These are phyloP conservation scores for Leucoagaricus sp. DNA, from an alignment of 1,284 basidiomycete species.

Conservation along the genomic window DNA sequence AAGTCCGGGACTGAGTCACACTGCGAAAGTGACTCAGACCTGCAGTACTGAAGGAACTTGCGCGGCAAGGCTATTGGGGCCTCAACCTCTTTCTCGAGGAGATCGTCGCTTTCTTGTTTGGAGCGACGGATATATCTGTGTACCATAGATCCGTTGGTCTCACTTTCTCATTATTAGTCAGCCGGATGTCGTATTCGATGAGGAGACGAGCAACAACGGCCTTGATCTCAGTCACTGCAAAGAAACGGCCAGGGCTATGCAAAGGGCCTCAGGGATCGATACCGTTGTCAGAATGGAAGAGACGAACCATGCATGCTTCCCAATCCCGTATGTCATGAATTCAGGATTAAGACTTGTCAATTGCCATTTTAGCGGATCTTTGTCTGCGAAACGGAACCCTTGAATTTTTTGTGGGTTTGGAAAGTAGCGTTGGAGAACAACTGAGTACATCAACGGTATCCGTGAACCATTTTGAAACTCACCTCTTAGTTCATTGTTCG, in stretches of 20 bases:
- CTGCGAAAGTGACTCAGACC: too few relatives aligned
- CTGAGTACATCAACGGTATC: not conserved
- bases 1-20: too few relatives aligned
- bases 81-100: too few relatives aligned
- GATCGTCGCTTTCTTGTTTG: too few relatives aligned
- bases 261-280: not conserved
- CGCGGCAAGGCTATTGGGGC: too few relatives aligned
- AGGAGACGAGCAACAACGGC: slow-evolving; percentile 44
- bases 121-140: too few relatives aligned
- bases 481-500: slow-evolving; percentile 21
- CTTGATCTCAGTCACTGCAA: slow-evolving; percentile 48
- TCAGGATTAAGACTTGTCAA: slow-evolving; percentile 35
- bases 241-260: slow-evolving; percentile 43
- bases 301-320: slow-evolving; percentile 33
- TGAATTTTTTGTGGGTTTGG: slow-evolving; percentile 35
- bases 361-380: slow-evolving; percentile 28
- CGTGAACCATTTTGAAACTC: slow-evolving; percentile 17
- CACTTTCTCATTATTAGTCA: slow-evolving; percentile 23
- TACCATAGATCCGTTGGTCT: too few relatives aligned
- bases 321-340: slow-evolving; percentile 41
- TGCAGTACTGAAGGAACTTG: too few relatives aligned
- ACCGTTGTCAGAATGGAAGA: not conserved
- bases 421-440: slow-evolving; percentile 22
- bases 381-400: slow-evolving; percentile 36
- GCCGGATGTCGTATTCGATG: slow-evolving; percentile 46